Percentiles rank a stretch among this genome's conserved stretches.
Conservation (phyloP, 2,329 filamentous ascomycete species). For the Phialophora verrucosa region DNA sequence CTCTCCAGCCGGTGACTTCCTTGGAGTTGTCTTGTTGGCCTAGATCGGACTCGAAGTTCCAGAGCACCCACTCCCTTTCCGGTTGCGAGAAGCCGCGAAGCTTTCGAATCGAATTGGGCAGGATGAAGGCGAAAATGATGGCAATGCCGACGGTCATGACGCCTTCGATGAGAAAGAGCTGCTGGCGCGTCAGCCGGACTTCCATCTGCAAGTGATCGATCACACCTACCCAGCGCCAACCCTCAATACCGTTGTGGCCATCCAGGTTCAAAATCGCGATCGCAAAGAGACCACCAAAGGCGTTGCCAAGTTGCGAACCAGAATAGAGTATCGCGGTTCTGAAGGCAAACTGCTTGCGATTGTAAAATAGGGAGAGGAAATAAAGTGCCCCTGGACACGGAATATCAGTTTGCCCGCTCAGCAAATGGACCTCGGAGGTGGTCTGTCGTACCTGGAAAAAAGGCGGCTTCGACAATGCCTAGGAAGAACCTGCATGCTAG, state of each 20-base stretch:
- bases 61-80: conserved; percentile 60
- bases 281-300: conserved; percentile 65
- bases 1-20: conserved; percentile 42
- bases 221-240: conserved; percentile 61
- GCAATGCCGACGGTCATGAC: conserved; percentile 68
- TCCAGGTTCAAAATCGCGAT: conserved; percentile 65
- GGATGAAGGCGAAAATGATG: conserved; percentile 61
- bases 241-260: conserved; percentile 59
- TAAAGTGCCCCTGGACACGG: conserved; percentile 45
- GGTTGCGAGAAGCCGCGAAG: conserved; percentile 65
- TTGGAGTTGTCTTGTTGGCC: conserved; percentile 37
- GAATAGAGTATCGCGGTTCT: conserved; percentile 65
- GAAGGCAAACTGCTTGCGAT: conserved; percentile 55
- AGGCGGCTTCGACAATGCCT: conserved; percentile 68
- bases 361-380: conserved; percentile 52
- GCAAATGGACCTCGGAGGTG: neutral
- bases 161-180: conserved; percentile 74
- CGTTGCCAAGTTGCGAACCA: conserved; percentile 65
- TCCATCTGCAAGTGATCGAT: neutral
- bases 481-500: conserved; percentile 64
- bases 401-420: neutral
- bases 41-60: conserved; percentile 32
- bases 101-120: conserved; percentile 71
- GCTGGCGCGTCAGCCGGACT: conserved; percentile 47
- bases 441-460: conserved; percentile 50